These are phyloP conservation scores for Candida tallmaniae DNA, from an alignment of 805 yeast genomes.

Conservation along the genomic window DNA sequence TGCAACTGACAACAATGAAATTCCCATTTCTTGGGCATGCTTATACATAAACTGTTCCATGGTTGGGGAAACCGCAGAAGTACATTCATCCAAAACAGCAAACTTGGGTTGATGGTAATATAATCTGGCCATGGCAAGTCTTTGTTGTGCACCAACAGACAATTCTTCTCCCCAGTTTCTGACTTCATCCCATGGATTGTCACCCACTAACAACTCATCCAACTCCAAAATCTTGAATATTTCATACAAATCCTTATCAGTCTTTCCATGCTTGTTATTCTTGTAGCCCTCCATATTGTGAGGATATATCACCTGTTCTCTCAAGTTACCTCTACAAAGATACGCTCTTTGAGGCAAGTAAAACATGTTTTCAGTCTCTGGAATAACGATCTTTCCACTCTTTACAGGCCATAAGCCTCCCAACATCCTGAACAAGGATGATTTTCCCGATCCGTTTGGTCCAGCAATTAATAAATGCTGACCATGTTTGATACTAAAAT, in stretches of 20 bases:
- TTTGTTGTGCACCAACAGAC: conserved; percentile 88
- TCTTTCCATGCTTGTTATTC: conserved; percentile 23
- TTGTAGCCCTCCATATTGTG: conserved; percentile 58
- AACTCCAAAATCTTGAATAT: conserved; percentile 56
- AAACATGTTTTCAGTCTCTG: conserved; percentile 64
- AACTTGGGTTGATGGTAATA: conserved; percentile 88
- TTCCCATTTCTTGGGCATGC: conserved; percentile 73
- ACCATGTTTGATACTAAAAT: conserved; percentile 73
- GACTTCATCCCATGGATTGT: conserved; percentile 55
- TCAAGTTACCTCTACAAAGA: conserved; percentile 70
- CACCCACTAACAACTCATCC: conserved; percentile 45
- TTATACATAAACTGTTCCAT: conserved; percentile 87
- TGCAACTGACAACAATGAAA: conserved; percentile 83
- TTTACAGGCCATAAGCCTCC: conserved; percentile 93
- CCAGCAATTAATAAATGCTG: conserved; percentile 87
- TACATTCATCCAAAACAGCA: conserved; percentile 94
- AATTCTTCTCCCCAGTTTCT: conserved; percentile 88
- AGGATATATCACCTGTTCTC: conserved; percentile 90
- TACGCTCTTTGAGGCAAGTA: conserved; percentile 93
- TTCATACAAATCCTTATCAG: conserved; percentile 47
- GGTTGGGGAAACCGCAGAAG: conserved; percentile 87
- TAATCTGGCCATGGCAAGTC: conserved; percentile 88
- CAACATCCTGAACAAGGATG: conserved; percentile 81
- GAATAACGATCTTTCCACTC: conserved; percentile 55
- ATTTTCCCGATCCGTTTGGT: conserved; percentile 95